A percentile compares a stretch with the other conserved stretches of the same genome.
phyloP scores from a whole-genome alignment of 1,284 basidiomycete species.

The Takashimella koratensis region DNA sequence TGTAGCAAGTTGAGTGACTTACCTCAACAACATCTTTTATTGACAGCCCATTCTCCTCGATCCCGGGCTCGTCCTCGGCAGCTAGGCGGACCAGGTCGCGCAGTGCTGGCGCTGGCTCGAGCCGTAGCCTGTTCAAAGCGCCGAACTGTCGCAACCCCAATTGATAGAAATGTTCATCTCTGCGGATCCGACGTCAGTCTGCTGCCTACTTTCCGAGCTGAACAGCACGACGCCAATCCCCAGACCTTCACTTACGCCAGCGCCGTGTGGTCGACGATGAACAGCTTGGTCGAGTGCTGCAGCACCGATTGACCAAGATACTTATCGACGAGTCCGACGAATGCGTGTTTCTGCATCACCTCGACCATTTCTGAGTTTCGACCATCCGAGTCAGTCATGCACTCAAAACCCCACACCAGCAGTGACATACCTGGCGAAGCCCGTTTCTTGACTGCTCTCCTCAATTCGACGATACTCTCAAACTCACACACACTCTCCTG shows the following conservation, averaged over 20 bases:
- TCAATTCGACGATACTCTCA: conserved; percentile 69
- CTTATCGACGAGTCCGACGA: conserved; percentile 88
- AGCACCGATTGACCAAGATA: conserved; percentile 71
- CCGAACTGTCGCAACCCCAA: conserved; percentile 90
- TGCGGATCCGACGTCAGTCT: conserved; percentile 42
- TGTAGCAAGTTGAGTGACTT: conserved; percentile 34
- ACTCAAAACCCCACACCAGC: conserved; percentile 1
- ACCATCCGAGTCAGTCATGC: conserved; percentile 6
- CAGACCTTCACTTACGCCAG: conserved; percentile 73
- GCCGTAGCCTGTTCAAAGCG: conserved; percentile 65
- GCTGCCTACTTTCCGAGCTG: too few relatives aligned
- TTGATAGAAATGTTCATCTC: conserved; percentile 95
- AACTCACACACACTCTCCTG: conserved; percentile 74
- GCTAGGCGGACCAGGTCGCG: conserved; percentile 71
- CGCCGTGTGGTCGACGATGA: conserved; percentile 79
- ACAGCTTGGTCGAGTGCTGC: conserved; percentile 84
- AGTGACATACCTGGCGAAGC: conserved; percentile 64
- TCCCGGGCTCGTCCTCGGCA: conserved; percentile 62
- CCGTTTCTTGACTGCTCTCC: conserved; percentile 59
- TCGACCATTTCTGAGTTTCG: conserved; percentile 83
- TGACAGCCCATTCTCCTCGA: conserved; percentile 38
- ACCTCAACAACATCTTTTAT: conserved; percentile 65
- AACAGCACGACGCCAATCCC: too few relatives aligned
- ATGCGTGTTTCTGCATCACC: conserved; percentile 80
- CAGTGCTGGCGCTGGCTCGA: conserved; percentile 78